A percentile compares a stretch with the other conserved stretches of the same genome.
These are phyloP conservation scores for Pisolithus marmoratus DNA, from an alignment of 768 basidiomycete genomes.

Conservation along the genomic window DNA sequence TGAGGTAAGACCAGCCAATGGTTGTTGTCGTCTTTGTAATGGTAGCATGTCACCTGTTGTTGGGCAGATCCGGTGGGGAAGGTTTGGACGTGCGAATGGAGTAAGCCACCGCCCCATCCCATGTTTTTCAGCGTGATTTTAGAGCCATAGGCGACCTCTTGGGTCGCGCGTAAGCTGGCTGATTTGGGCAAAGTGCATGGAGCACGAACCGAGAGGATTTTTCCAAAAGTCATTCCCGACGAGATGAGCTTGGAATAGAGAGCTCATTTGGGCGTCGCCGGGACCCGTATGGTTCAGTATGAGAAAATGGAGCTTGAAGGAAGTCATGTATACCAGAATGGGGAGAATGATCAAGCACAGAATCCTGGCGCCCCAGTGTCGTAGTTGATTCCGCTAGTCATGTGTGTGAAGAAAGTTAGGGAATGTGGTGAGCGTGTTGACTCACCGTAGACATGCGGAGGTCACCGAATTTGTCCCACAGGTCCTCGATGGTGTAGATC, in stretches of 20 bases:
- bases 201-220: constrained; percentile 73
- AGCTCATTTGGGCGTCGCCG: constrained; percentile 98
- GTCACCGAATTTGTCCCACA: constrained; percentile 99
- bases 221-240: constrained; percentile 89
- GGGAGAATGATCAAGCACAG: constrained; percentile 85
- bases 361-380: constrained; percentile 88
- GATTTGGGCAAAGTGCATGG: background rate
- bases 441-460: constrained; percentile 84
- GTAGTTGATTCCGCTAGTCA: constrained; percentile 72
- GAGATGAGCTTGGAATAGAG: constrained; percentile 95
- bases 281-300: constrained; percentile 92
- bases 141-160: constrained; percentile 87
- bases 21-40: constrained; percentile 99
- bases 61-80: constrained; percentile 89
- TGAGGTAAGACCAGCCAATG: constrained; percentile 76
- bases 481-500: constrained; percentile 92
- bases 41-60: constrained; percentile 98
- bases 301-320: constrained; percentile 96
- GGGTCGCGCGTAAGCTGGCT: background rate
- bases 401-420: constrained; percentile 6
- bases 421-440: constrained; percentile 7
- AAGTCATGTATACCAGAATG: constrained; percentile 85
- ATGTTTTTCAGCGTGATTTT: constrained; percentile 93
- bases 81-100: constrained; percentile 96
- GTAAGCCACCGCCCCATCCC: constrained; percentile 93